Conservation (phyloP, 2,329 filamentous ascomycete species). For the Bipolaris cookei region DNA sequence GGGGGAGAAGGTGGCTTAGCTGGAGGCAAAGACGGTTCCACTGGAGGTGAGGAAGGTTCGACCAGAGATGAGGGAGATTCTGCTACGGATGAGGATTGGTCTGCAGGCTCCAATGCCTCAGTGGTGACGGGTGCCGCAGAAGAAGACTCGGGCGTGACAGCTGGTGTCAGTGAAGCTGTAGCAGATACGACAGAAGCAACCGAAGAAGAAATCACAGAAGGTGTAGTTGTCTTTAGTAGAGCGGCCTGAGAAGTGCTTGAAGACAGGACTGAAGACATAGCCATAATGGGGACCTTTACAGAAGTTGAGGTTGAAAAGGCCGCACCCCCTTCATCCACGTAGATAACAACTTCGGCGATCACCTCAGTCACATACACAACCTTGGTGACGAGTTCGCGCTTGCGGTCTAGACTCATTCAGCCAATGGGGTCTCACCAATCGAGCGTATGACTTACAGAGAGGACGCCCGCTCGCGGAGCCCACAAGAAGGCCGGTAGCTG, state of each 20-base stretch:
- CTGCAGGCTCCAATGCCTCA: slow-evolving; percentile 5
- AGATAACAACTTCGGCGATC: slow-evolving; percentile 40
- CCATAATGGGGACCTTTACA: slow-evolving; percentile 9
- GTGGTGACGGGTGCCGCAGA: slow-evolving; percentile 3
- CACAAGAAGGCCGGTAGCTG: slow-evolving; percentile 46
- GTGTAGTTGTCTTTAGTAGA: not conserved
- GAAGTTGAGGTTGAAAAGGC: slow-evolving; percentile 37
- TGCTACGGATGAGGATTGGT: slow-evolving; percentile 4
- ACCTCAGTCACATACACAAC: slow-evolving; percentile 40
- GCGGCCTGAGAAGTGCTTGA: not conserved
- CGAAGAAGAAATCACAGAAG: slow-evolving; percentile 6
- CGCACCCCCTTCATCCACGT: slow-evolving; percentile 39
- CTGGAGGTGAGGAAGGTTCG: not conserved
- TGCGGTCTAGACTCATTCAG: slow-evolving; percentile 33
- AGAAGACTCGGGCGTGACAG: slow-evolving; percentile 1
- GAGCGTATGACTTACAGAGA: slow-evolving; percentile 32
- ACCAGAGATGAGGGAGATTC: slow-evolving; percentile 4
- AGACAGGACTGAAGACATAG: not conserved
- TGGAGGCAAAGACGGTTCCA: not conserved
- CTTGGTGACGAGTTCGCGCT: slow-evolving; percentile 44
- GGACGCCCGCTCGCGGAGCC: slow-evolving; percentile 55
- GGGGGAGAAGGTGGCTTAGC: too few relatives aligned
- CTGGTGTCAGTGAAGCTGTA: slow-evolving; percentile 4
- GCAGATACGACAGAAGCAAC: slow-evolving; percentile 6
- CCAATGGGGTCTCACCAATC: not conserved